Evolutionary conservation across 2,329 filamentous ascomycete species (phyloP), one percentile per base, ranked within the genome.

Genomic region (Penicillium frequentans): DNA sequence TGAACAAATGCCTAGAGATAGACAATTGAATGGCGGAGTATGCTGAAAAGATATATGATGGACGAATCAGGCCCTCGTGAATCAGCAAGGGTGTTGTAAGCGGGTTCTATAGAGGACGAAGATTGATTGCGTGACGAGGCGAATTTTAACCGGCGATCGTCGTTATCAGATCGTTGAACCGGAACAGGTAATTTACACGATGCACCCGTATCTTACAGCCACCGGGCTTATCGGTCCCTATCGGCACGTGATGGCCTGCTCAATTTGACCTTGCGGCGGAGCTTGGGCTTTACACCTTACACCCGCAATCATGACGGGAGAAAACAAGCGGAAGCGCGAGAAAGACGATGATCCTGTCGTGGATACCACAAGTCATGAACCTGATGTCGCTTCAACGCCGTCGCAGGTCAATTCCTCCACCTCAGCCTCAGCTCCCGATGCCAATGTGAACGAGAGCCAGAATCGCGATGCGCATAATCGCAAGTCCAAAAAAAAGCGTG

Each of bases 291-390:
- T 29, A 43, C 42, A 42, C 47, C 47, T 31, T 14, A 35, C 16
- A 26, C 47, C 13, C 9, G 11, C 26, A 26, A 42, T 24, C 31
- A 49, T 55, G 50, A 21, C 56, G 46, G 55, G 61, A 45, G 49
- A 60, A 14, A 68, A 61, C 35, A 76, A 75, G 58, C 68, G 73
- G 60, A 76, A 75, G 65, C 70, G 69, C 54, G 57, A 69, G 46
- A 63, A 70, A 29, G 70, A 67, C 16, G 60, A 64, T 0, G 64
- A 57, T n/a, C 39, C 63, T 31, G 63, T 60, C n/a, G 46, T 43
- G 19, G 61, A 52, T 44, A 31, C 59, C 5, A 42, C 31, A 46
- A 16, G 47, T 5, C 31, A 44, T n/a, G 29, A 21, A 26, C 24
- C 23, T 19, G 33, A 43, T 1, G n/a, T 23, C 1, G 23, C 29